Evolutionary conservation across 1,284 basidiomycete genomes (phyloP).

Genomic region (Pyrrhoderma noxium): DNA sequence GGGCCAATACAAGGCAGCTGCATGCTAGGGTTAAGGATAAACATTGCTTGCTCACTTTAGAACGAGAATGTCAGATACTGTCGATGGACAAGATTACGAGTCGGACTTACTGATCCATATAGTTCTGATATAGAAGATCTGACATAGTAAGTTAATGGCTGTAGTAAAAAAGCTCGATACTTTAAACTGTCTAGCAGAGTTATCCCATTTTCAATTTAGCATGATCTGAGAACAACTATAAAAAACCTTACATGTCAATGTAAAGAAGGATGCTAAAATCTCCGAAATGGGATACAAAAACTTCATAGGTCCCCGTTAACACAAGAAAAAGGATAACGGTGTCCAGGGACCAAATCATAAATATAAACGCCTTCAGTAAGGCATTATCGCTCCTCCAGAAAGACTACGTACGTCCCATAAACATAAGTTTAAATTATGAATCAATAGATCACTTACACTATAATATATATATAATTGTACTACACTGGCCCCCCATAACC

Average conservation of each 20-base stretch:
- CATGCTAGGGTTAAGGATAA: background rate
- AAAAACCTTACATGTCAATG: background rate
- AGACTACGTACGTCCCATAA: background rate
- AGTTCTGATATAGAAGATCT: too few relatives aligned
- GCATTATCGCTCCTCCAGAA: background rate
- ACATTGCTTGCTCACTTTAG: constrained; percentile 5
- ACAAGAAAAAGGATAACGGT: constrained; percentile 7
- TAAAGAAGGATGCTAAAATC: background rate
- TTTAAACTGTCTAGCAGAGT: background rate
- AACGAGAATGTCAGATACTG: background rate
- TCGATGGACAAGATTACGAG: background rate
- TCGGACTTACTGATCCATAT: too few relatives aligned
- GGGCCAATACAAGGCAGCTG: background rate
- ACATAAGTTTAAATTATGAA: background rate
- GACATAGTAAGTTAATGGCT: background rate
- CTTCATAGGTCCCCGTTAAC: background rate
- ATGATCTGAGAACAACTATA: too few relatives aligned
- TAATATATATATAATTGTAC: constrained; percentile 15
- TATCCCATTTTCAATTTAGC: background rate
- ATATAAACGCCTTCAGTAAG: background rate
- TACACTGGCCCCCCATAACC: constrained; percentile 12
- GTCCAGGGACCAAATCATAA: constrained; percentile 6
- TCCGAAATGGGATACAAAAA: constrained; percentile 8
- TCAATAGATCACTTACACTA: constrained; percentile 1
- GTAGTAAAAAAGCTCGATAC: background rate